Conservation (phyloP, 2,329 filamentous ascomycete genomes). For the Microascus cirrosus region DNA sequence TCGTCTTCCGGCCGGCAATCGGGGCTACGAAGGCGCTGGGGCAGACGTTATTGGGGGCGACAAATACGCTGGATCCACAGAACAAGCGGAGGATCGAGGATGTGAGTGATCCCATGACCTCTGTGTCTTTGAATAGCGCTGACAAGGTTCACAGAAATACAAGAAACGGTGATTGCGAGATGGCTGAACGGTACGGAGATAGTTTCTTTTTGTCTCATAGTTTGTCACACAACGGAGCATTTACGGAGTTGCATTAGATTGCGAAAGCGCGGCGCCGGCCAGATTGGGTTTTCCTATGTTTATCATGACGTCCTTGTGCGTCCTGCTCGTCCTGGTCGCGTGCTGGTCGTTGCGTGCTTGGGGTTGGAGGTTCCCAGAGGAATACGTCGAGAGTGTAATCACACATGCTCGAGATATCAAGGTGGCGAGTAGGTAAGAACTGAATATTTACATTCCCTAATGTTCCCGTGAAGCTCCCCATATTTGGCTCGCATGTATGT, state of each 20-base stretch:
- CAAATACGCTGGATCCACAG: conserved; percentile 77
- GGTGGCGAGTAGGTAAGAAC: background rate
- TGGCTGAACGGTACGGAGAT: background rate
- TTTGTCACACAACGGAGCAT: conserved; percentile 4
- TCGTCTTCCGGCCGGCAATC: conserved; percentile 82
- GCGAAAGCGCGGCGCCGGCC: conserved; percentile 6
- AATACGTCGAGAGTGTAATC: background rate
- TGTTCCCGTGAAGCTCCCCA: too few relatives aligned
- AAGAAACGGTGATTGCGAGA: conserved; percentile 24
- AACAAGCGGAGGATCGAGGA: conserved; percentile 77
- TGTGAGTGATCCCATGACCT: conserved; percentile 46
- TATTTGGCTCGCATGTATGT: too few relatives aligned
- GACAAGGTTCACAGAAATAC: conserved; percentile 29
- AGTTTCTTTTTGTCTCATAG: conserved; percentile 4
- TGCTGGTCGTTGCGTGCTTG: background rate
- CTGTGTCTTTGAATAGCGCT: conserved; percentile 5
- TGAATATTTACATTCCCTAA: background rate
- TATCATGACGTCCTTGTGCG: background rate
- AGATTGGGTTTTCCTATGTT: background rate
- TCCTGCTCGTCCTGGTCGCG: background rate
- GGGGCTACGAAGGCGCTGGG: conserved; percentile 82
- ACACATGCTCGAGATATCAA: background rate
- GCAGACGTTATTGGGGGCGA: conserved; percentile 82
- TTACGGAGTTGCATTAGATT: conserved; percentile 5
- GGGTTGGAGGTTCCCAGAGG: background rate